Evolutionary conservation across 1,284 basidiomycete genomes (phyloP), one percentile per base, ranked within the genome.

Genomic region (Lignosus rhinocerotis): DNA sequence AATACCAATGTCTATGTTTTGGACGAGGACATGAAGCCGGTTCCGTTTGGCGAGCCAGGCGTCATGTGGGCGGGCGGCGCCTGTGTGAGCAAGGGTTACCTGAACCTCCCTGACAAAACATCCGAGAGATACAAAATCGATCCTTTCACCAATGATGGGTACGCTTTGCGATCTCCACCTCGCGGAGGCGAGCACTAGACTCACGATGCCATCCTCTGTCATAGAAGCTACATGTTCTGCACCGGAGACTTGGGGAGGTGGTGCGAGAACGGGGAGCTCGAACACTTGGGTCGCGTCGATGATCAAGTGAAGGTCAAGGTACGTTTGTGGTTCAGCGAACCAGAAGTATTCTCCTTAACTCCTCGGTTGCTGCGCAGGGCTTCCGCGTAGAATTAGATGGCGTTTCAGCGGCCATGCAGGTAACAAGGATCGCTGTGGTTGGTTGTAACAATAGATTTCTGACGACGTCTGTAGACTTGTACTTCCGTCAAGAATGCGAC

Each of bases 361-460:
- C 36, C 48, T 50, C 11, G 38, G n/a, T 52, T 31, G 58, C 45
- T 53, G 45, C 33, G 52, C 53, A 82, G 79, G 84, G 83, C 8
- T 86, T 85, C 73, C 80, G 83, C 33, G 82, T 86, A 14, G 84
- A 86, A 66, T 73, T 86, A 11, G 83, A 84, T 65, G 83, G 84
- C 17, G 83, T 86, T 14, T 77, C 82, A 5, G 78, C 78, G 12
- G 81, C 83, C 5, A 81, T 86, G 78, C 79, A 83, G 76, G 83
- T 83, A 55, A 53, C 72, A 49, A 39, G 25, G n/a, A 12, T 31
- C 38, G 11, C 32, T 38, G 51, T 52, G 41, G 43, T 49, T 31
- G 30, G 11, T 59, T 32, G 33, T 41, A 42, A 30, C 16, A n/a
- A 36, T 9, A 17, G 47, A 17, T 43, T 47, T 34, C 47, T 54